A percentile compares a stretch with the other conserved stretches of the same genome.
phyloP scores from a whole-genome alignment of 169 alveolate species.

The Plasmodium malariae region DNA sequence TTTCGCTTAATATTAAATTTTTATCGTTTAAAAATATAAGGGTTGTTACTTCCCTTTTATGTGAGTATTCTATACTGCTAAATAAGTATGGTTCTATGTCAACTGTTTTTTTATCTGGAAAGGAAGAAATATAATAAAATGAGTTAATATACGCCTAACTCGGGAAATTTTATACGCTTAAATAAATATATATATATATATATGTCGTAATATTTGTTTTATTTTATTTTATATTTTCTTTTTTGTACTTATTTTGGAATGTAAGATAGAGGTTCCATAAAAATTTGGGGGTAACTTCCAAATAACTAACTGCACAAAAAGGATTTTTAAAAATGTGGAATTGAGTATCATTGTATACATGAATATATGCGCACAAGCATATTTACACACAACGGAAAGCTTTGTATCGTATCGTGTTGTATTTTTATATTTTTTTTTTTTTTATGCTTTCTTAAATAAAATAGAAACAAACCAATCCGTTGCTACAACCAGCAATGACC shows the following conservation, averaged over 20 bases:
- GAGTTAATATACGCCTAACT: too few relatives aligned
- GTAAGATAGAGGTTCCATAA: constrained; percentile 33
- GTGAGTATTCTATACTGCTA: constrained; percentile 70
- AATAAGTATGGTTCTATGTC: constrained; percentile 68
- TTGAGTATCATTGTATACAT: background rate
- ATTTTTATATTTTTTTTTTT: background rate
- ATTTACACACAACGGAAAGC: background rate
- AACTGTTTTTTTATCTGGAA: constrained; percentile 53
- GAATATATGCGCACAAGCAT: background rate
- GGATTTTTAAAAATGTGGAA: background rate
- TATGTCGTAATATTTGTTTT: background rate
- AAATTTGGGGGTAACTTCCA: constrained; percentile 72
- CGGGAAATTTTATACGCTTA: too few relatives aligned
- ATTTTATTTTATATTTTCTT: background rate
- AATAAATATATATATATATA: background rate
- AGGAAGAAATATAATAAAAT: background rate
- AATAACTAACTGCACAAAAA: constrained; percentile 37
- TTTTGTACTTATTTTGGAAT: constrained; percentile 65
- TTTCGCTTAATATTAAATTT: constrained; percentile 42
- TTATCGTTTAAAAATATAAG: constrained; percentile 58
- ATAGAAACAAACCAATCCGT: constrained; percentile 47
- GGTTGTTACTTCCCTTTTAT: constrained; percentile 71
- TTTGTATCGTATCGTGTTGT: too few relatives aligned
- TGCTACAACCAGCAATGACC: constrained; percentile 72
- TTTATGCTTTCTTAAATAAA: background rate